Evolutionary conservation across 2,329 filamentous ascomycete species (phyloP).

Genomic region (Akanthomyces uredinophilus): DNA sequence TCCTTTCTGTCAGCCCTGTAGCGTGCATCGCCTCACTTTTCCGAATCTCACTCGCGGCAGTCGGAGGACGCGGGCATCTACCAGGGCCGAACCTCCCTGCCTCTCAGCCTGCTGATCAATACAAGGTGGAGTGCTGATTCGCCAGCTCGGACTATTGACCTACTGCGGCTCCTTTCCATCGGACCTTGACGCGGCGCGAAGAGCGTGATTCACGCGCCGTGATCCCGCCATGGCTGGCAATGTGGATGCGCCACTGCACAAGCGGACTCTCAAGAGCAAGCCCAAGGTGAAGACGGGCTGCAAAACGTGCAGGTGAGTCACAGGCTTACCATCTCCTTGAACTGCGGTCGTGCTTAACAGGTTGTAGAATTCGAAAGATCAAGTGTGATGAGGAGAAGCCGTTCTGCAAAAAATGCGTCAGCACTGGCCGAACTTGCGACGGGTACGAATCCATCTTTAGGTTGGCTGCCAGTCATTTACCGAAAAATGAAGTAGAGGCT

Average conservation of each 20-base stretch:
- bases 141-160: not conserved
- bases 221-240: not conserved
- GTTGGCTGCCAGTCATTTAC: conserved; percentile 21
- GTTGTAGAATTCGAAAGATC: conserved; percentile 30
- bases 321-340: not conserved
- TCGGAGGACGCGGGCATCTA: not conserved
- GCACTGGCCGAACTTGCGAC: conserved; percentile 37
- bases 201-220: not conserved
- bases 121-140: not conserved
- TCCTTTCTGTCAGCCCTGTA: not conserved
- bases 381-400: conserved; percentile 36
- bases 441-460: conserved; percentile 38
- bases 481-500: conserved; percentile 15
- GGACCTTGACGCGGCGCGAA: not conserved
- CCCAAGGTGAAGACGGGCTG: conserved; percentile 39
- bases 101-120: not conserved
- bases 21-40: not conserved
- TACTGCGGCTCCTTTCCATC: not conserved
- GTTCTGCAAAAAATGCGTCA: conserved; percentile 30
- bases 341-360: conserved; percentile 15
- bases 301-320: conserved; percentile 37
- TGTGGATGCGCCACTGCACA: not conserved
- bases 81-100: not conserved
- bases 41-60: not conserved
- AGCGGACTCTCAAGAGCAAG: not conserved